Evolutionary conservation across 1,284 basidiomycete genomes (phyloP).

Genomic region (Puccinia coronata): DNA sequence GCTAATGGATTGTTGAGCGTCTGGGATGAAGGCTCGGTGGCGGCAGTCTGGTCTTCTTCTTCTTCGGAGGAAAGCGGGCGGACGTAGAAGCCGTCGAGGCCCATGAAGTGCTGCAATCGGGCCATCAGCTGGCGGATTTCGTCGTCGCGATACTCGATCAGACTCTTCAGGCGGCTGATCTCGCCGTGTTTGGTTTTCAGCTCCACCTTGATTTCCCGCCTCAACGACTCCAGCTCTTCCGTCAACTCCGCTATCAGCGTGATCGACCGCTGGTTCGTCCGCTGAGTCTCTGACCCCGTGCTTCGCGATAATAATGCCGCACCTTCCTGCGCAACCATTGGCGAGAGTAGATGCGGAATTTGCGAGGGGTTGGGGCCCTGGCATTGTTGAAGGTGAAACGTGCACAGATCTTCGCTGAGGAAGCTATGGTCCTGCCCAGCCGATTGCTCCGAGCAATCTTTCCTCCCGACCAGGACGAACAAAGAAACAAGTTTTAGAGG

Average conservation of each 20-base stretch:
- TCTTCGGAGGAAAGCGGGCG: background rate
- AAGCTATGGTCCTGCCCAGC: background rate
- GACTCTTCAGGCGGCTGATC: conserved; percentile 27
- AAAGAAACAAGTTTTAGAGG: background rate
- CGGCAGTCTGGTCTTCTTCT: conserved; percentile 4
- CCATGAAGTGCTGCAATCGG: conserved; percentile 42
- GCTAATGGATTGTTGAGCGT: background rate
- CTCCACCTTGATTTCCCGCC: conserved; percentile 43
- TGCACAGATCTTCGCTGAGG: conserved; percentile 20
- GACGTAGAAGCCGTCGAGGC: conserved; percentile 45
- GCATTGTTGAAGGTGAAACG: conserved; percentile 5
- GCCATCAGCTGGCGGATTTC: conserved; percentile 37
- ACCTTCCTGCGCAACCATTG: background rate
- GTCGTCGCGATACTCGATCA: conserved; percentile 38
- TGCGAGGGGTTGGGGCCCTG: background rate
- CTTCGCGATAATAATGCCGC: background rate
- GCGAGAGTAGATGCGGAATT: background rate
- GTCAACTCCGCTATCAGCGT: conserved; percentile 46
- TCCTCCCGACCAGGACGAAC: background rate
- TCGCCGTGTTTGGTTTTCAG: conserved; percentile 41
- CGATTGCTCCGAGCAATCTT: conserved; percentile 7
- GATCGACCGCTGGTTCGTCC: conserved; percentile 39
- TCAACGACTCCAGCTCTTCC: conserved; percentile 42
- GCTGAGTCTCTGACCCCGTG: conserved; percentile 24
- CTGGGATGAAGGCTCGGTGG: conserved; percentile 9